Percentiles rank a stretch among this genome's conserved stretches.
Conservation (phyloP, 1,284 basidiomycete species). For the Coniferiporia sulphurascens region DNA sequence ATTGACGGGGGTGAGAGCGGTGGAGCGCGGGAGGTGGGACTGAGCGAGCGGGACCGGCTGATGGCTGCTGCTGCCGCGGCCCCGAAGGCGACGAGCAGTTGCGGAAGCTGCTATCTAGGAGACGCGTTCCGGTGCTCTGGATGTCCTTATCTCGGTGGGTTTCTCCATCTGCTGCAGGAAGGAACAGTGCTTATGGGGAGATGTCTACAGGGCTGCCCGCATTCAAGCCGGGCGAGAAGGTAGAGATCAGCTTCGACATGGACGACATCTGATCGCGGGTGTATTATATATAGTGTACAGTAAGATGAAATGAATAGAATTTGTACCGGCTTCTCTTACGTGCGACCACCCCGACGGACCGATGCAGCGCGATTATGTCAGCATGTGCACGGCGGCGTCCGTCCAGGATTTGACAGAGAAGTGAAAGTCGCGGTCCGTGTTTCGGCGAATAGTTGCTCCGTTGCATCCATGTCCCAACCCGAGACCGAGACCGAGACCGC, state of each 20-base stretch:
- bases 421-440: background rate
- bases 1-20: constrained; percentile 46
- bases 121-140: constrained; percentile 96
- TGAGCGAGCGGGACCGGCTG: constrained; percentile 60
- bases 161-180: constrained; percentile 18
- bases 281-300: too few relatives aligned
- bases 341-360: too few relatives aligned
- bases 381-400: too few relatives aligned
- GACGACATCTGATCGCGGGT: constrained; percentile 71
- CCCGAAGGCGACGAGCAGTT: constrained; percentile 88
- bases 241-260: constrained; percentile 81
- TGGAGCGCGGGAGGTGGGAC: constrained; percentile 44
- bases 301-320: too few relatives aligned
- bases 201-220: constrained; percentile 78
- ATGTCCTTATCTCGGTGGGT: constrained; percentile 92
- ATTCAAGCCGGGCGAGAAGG: constrained; percentile 98
- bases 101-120: constrained; percentile 96
- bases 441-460: background rate
- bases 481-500: too few relatives aligned
- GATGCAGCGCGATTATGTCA: too few relatives aligned
- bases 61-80: constrained; percentile 60
- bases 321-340: too few relatives aligned
- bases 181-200: too few relatives aligned
- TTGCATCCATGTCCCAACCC: background rate
- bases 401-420: background rate